Conservation (phyloP, 441 rosid genomes). For the Pelargonium fulgidum region DNA sequence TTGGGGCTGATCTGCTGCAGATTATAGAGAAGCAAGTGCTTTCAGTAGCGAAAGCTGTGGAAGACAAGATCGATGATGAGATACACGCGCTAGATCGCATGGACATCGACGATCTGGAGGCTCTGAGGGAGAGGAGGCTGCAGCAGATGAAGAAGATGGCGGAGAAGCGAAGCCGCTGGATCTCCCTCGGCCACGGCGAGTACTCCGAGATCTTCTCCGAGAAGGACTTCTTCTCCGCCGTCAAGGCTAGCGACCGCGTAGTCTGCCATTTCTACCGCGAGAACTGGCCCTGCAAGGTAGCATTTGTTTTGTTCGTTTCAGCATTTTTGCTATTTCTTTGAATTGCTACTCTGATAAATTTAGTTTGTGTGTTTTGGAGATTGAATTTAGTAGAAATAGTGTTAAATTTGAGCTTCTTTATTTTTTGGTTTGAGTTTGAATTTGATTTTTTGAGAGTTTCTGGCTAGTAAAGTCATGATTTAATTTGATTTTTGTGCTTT, state of each 20-base stretch:
- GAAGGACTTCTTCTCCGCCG: constrained; percentile 75
- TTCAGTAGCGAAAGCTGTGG: constrained; percentile 84
- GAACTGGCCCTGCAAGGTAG: constrained; percentile 94
- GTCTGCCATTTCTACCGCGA: constrained; percentile 92
- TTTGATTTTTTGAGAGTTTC: neutral
- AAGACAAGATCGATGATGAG: constrained; percentile 79
- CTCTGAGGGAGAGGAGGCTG: constrained; percentile 62
- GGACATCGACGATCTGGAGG: constrained; percentile 73
- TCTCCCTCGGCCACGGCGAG: constrained; percentile 84
- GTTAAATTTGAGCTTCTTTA: neutral
- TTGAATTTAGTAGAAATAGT: too few relatives aligned
- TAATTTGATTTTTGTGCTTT: neutral
- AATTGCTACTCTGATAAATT: too few relatives aligned
- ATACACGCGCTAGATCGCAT: constrained; percentile 65
- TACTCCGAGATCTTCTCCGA: constrained; percentile 71
- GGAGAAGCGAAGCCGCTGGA: constrained; percentile 86
- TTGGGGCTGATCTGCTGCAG: constrained; percentile 25
- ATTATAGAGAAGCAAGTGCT: constrained; percentile 75
- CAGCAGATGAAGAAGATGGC: constrained; percentile 92
- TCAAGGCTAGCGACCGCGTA: constrained; percentile 86
- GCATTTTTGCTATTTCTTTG: too few relatives aligned
- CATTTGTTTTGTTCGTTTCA: too few relatives aligned
- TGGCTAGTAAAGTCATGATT: too few relatives aligned
- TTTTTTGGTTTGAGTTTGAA: neutral
- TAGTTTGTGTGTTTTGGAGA: too few relatives aligned